phyloP scores from a whole-genome alignment of 306 rosid species.

The Vigna reflexopilosa region DNA sequence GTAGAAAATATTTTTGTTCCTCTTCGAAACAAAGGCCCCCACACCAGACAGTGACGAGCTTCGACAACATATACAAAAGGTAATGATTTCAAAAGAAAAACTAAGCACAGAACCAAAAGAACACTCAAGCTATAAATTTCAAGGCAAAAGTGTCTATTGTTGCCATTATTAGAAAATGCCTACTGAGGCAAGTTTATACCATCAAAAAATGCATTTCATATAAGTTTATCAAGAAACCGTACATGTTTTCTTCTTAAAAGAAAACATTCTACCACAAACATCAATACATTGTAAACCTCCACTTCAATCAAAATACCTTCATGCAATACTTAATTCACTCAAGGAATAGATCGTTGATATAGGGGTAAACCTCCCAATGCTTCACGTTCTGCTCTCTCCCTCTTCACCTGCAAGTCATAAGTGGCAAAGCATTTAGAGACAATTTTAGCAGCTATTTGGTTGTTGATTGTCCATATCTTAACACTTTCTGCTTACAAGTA shows the following conservation, averaged over 20 bases:
- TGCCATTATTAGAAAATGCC: conserved; percentile 52
- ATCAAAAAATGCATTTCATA: conserved; percentile 45
- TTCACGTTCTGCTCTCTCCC: conserved; percentile 85
- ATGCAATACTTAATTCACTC: conserved; percentile 43
- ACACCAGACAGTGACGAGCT: background rate
- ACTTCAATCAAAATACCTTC: conserved; percentile 53
- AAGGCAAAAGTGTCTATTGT: conserved; percentile 35
- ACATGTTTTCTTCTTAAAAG: conserved; percentile 48
- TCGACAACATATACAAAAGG: background rate
- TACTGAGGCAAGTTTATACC: conserved; percentile 27
- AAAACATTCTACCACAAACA: conserved; percentile 49
- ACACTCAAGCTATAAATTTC: conserved; percentile 2
- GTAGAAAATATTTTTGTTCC: background rate
- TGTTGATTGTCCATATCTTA: background rate
- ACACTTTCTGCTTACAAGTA: background rate
- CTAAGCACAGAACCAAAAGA: background rate
- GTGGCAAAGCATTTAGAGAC: conserved; percentile 36
- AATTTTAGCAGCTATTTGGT: background rate
- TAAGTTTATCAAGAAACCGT: conserved; percentile 43
- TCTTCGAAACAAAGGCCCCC: background rate
- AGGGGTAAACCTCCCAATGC: conserved; percentile 95
- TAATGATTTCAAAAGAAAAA: background rate
- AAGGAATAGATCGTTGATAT: conserved; percentile 89
- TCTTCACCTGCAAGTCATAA: conserved; percentile 76
- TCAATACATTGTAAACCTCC: conserved; percentile 48